Conservation (phyloP, 2,329 filamentous ascomycete genomes). For the Dactylellina haptotyla region DNA sequence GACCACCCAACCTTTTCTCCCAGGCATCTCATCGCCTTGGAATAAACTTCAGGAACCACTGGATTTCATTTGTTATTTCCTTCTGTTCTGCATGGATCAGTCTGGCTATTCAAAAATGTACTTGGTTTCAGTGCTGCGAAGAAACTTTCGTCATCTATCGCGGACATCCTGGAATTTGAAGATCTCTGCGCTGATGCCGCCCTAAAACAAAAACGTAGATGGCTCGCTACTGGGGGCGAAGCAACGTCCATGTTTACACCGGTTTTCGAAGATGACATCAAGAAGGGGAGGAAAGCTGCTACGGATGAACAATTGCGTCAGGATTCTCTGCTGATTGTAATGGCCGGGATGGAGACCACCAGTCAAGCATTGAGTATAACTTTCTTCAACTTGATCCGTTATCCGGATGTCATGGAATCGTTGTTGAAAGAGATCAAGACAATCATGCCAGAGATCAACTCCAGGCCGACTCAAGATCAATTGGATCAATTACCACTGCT, state of each 20-base stretch:
- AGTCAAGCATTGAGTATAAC: slow-evolving; percentile 14
- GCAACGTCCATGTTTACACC: slow-evolving; percentile 14
- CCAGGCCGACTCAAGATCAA: slow-evolving; percentile 1
- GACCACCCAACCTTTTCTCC: slow-evolving; percentile 4
- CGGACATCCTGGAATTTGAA: neutral
- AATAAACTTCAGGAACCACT: neutral
- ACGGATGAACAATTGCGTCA: neutral
- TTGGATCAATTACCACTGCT: slow-evolving; percentile 19
- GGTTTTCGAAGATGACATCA: slow-evolving; percentile 26
- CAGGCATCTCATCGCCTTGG: slow-evolving; percentile 11
- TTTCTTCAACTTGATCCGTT: slow-evolving; percentile 14
- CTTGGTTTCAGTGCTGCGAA: neutral
- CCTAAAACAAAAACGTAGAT: slow-evolving; percentile 1
- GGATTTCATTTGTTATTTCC: slow-evolving; percentile 1
- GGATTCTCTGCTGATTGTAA: slow-evolving; percentile 7
- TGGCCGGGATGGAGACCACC: slow-evolving; percentile 28
- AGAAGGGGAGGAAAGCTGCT: slow-evolving; percentile 28
- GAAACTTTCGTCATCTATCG: slow-evolving; percentile 12
- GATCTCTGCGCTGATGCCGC: slow-evolving; percentile 8
- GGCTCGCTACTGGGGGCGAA: neutral
- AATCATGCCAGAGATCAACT: slow-evolving; percentile 7
- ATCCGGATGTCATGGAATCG: slow-evolving; percentile 7
- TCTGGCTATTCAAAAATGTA: slow-evolving; percentile 2
- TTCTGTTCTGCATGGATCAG: neutral
- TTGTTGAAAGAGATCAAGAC: slow-evolving; percentile 30